Evolutionary conservation across 2,329 filamentous ascomycete genomes (phyloP).

Genomic region (Xylariaceae sp.): DNA sequence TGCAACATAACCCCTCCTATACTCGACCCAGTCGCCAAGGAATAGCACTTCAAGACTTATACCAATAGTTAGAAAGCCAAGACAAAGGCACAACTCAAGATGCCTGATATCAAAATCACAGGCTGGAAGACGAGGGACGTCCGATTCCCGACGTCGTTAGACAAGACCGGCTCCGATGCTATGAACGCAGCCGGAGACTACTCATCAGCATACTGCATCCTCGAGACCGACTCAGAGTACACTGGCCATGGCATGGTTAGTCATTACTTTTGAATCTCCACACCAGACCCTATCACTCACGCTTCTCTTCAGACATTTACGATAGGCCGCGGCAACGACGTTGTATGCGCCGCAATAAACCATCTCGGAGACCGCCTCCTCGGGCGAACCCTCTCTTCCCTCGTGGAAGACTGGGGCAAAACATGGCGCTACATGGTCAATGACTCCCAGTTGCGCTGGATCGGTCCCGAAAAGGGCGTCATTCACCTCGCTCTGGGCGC

Average conservation of each 20-base stretch:
- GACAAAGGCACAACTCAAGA: slow-evolving; percentile 18
- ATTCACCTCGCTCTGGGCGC: slow-evolving; percentile 88
- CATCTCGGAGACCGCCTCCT: slow-evolving; percentile 74
- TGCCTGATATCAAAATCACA: slow-evolving; percentile 67
- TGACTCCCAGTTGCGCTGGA: slow-evolving; percentile 89
- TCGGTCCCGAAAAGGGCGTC: slow-evolving; percentile 90
- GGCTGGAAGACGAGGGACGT: slow-evolving; percentile 71
- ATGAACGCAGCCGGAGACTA: slow-evolving; percentile 96
- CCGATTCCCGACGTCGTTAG: slow-evolving; percentile 84
- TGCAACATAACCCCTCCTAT: too few relatives aligned
- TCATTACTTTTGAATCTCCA: background rate
- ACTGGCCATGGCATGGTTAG: slow-evolving; percentile 76
- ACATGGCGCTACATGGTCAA: slow-evolving; percentile 92
- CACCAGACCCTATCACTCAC: background rate
- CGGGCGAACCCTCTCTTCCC: slow-evolving; percentile 70
- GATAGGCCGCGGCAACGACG: slow-evolving; percentile 86
- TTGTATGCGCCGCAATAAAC: slow-evolving; percentile 81
- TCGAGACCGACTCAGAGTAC: slow-evolving; percentile 72
- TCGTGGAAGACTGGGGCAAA: slow-evolving; percentile 78
- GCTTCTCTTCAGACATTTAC: slow-evolving; percentile 61
- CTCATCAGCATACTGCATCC: slow-evolving; percentile 89
- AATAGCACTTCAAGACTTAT: too few relatives aligned
- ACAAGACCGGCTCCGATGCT: slow-evolving; percentile 94
- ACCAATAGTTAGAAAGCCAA: too few relatives aligned
- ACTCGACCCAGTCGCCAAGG: too few relatives aligned